Evolutionary conservation across 768 basidiomycete species (phyloP), one percentile per base, ranked within the genome.

Genomic region (Rhizopogon rudus): DNA sequence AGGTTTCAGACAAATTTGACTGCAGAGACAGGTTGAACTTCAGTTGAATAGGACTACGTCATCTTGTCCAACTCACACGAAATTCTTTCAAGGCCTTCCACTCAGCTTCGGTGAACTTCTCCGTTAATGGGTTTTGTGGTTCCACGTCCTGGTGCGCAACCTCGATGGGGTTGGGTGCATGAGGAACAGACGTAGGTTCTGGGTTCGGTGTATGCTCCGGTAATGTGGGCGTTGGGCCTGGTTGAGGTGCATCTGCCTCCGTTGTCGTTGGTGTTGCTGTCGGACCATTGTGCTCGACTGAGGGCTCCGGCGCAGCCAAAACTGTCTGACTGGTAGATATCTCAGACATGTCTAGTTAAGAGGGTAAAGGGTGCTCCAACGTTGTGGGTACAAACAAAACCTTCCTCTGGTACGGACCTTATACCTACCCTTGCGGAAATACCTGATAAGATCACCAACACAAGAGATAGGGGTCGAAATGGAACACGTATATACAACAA

Each of bases 31-130:
- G 6, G 8, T 40, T 29, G 42, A 35, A 6, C 8, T 35, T 40
- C 35, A 10, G n/a, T 17, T 33, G 29, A 20, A 28, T 53, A 44
- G 3, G 31, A 40, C 16, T 22, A 40, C 25, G 25, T 25, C 3
- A 12, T 28, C 25, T 28, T 29, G 40, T 61, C 41, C 20, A 37
- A 67, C 79, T 40, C 63, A 88, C 89, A 57, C 88, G 76, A 57
- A 93, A 84, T 60, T 80, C 78, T 59, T 80, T 79, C 60, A 93
- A 69, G 8, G 85, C 86, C 13, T 65, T 71, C 87, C 89, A 88
- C 67, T 93, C 91, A n/a, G 73, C 75, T 7, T 80, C 71, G 0
- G 83, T 87, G 67, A 92, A 93, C 63, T 77, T 76, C 65, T 77
- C 71, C 0, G 90, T 92, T 31, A 93, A 74, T 2, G 76, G 62